Evolutionary conservation across 805 yeast species (phyloP).

Genomic region (Metschnikowia shivogae): DNA sequence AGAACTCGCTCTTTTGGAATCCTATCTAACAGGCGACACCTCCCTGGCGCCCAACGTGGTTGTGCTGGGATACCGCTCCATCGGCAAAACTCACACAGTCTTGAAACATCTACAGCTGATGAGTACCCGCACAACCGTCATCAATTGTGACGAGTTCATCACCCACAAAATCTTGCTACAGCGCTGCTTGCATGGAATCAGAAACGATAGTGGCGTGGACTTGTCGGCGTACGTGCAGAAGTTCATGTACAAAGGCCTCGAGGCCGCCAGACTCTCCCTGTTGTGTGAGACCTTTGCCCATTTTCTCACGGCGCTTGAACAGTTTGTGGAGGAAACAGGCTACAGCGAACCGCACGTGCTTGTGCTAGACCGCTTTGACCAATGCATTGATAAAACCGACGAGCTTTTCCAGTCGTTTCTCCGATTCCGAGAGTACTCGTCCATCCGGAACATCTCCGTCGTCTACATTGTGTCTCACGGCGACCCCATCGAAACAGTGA

Average conservation of each 20-base stretch:
- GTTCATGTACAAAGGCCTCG: constrained; percentile 25
- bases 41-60: constrained; percentile 34
- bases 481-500: constrained; percentile 34
- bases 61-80: constrained; percentile 46
- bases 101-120: constrained; percentile 26
- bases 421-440: constrained; percentile 41
- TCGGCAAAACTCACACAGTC: constrained; percentile 46
- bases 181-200: constrained; percentile 35
- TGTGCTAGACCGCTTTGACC: constrained; percentile 47
- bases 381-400: constrained; percentile 40
- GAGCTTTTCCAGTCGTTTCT: constrained; percentile 39
- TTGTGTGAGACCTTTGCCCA: constrained; percentile 40
- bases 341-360: constrained; percentile 38
- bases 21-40: constrained; percentile 29
- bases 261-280: constrained; percentile 23
- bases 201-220: constrained; percentile 32
- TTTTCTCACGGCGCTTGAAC: constrained; percentile 40
- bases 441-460: constrained; percentile 29
- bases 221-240: constrained; percentile 15
- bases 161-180: constrained; percentile 40
- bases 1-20: constrained; percentile 33
- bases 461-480: constrained; percentile 40
- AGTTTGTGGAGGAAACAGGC: constrained; percentile 27
- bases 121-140: constrained; percentile 24
- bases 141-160: constrained; percentile 45